These are phyloP conservation scores for Haplographium delicatum DNA, from an alignment of 495 filamentous ascomycete genomes.

Conservation along the genomic window DNA sequence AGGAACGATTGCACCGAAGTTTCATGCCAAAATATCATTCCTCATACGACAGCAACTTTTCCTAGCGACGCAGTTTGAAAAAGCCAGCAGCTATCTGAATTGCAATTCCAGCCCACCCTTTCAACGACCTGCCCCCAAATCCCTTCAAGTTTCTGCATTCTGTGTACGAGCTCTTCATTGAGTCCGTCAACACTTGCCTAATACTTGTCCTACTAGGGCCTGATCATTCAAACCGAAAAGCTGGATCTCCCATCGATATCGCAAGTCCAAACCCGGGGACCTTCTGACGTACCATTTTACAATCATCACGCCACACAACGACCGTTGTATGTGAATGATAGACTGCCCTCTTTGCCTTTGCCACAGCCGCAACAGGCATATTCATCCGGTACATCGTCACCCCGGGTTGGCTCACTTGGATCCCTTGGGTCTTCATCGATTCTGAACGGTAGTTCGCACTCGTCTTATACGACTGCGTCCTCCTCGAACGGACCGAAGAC, in stretches of 20 bases:
- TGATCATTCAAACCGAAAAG: constrained; percentile 70
- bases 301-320: constrained; percentile 66
- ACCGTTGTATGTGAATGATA: constrained; percentile 64
- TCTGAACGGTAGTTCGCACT: constrained; percentile 46
- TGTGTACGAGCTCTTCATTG: constrained; percentile 17
- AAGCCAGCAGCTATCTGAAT: neutral
- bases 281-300: constrained; percentile 72
- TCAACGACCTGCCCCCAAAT: neutral
- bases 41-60: neutral
- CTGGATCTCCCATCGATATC: constrained; percentile 96
- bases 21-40: constrained; percentile 14
- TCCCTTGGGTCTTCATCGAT: constrained; percentile 39
- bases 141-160: neutral
- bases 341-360: constrained; percentile 69
- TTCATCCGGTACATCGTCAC: constrained; percentile 61
- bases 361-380: constrained; percentile 57
- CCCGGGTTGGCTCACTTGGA: constrained; percentile 63
- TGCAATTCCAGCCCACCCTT: neutral
- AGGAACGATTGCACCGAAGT: constrained; percentile 4
- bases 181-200: constrained; percentile 11
- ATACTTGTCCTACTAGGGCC: constrained; percentile 23
- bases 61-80: neutral
- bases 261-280: constrained; percentile 85
- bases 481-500: constrained; percentile 55
- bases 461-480: constrained; percentile 47